These are phyloP conservation scores for Marvania coccoides DNA, from an alignment of 139 green algal species.

Conservation along the genomic window DNA sequence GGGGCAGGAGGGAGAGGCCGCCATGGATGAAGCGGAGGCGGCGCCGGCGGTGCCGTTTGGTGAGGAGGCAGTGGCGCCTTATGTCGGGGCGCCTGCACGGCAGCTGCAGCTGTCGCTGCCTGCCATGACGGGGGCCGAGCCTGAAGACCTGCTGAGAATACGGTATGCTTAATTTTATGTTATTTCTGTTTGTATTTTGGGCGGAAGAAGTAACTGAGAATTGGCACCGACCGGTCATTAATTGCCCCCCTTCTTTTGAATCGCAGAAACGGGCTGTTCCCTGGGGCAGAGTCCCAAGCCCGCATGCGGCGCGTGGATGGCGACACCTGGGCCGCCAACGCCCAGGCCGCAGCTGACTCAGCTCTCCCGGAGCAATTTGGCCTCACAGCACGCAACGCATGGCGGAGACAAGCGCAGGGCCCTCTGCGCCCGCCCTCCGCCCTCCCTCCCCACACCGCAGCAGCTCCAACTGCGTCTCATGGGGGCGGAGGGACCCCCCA, in stretches of 20 bases:
- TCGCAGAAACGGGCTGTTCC: too few species aligned
- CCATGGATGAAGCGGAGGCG: not conserved
- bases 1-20: too few species aligned
- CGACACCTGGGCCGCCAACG: not conserved
- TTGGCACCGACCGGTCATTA: too few species aligned
- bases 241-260: too few species aligned
- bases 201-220: too few species aligned
- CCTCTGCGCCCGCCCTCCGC: not conserved
- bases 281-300: too few species aligned
- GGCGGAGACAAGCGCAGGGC: constrained; percentile 3
- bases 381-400: constrained; percentile 8
- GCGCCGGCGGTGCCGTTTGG: not conserved
- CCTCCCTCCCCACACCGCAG: not conserved
- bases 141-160: constrained; percentile 42
- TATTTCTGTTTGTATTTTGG: too few species aligned
- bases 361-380: not conserved
- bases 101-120: constrained; percentile 57
- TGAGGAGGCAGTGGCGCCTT: not conserved
- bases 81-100: not conserved
- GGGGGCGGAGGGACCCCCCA: not conserved
- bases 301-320: constrained; percentile 5
- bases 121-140: constrained; percentile 45
- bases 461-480: not conserved
- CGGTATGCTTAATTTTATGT: too few species aligned
- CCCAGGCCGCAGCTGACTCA: not conserved